Base-by-base conservation (phyloP, 306 rosid genomes). In the Lithocarpus polystachyus region DNA sequence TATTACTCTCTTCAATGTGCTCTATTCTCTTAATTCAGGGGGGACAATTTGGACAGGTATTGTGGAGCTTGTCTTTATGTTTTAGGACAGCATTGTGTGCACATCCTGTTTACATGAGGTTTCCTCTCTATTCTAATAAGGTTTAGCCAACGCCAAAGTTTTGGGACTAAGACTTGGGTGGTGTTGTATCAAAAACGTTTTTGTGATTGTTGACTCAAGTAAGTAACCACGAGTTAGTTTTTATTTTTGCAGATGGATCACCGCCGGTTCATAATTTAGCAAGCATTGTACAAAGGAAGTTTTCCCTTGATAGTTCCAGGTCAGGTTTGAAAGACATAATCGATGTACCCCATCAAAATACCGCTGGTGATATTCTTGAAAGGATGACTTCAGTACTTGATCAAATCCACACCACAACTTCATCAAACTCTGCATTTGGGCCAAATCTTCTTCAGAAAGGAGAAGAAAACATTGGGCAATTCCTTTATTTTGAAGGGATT, bases 21-120 rank as follows among this genome's bases (percentile, higher is more conserved):
- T 94, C 55, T 92, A 94, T 86, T 92, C 81, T 86, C 91, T 94
- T 43, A 94, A 89, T 85, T 86, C 99, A 9, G 99, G 99, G 65
- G 97, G 97, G 7, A 84, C 97, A 70, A 78, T 91, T 85, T 94
- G 99, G 99, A 94, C 99, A 82, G 99, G 99, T 94, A 90, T 55
- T 83, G 35, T 64, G 57, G 56, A 74, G 20, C 33, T 77, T 56
- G 20, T 48, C 53, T 48, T 48, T 12, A 12, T 48, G 53, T 48
- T 48, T 48, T 48, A 12, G 53, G 53, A 48, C 53, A 12, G 53
- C 53, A 10, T 48, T 48, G 5, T 48, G 17, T 48, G 53, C 53
- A 48, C 53, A 48, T 48, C 17, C 53, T 48, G 53, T 48, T 11
- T 48, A 48, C 53, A 48, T 48, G 17, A 48, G 5, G 17, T 11